Conservation (phyloP, 352 stramenopile genomes). For the Phytophthora tentaculata region DNA sequence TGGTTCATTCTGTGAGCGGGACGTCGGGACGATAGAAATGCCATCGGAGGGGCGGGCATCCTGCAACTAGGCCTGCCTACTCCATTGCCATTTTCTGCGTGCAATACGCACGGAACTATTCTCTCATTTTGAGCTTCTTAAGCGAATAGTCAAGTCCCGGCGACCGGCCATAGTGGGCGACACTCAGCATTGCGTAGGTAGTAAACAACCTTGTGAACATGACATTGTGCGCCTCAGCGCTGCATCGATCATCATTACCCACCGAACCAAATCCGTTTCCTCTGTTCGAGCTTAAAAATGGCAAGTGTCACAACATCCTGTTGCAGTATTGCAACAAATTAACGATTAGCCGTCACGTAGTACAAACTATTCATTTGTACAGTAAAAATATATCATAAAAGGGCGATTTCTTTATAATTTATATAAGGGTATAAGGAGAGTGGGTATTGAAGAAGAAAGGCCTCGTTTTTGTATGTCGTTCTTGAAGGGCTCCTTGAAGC, state of each 20-base stretch:
- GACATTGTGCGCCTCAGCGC: too few relatives aligned
- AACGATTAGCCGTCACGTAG: too few relatives aligned
- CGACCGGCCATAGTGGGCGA: conserved; percentile 1
- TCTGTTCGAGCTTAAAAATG: background rate
- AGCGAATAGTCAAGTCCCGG: conserved; percentile 34
- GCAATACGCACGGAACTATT: conserved; percentile 33
- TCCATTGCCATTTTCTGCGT: conserved; percentile 36
- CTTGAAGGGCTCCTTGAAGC: background rate
- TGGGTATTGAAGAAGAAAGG: too few relatives aligned
- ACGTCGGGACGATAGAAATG: conserved; percentile 36
- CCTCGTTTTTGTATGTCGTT: background rate
- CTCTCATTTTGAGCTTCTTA: conserved; percentile 29
- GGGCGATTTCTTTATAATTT: too few relatives aligned
- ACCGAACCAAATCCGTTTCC: conserved; percentile 5
- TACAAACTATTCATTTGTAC: too few relatives aligned
- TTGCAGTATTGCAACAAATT: too few relatives aligned
- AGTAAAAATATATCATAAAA: too few relatives aligned
- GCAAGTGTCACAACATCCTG: too few relatives aligned
- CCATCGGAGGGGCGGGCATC: conserved; percentile 25
- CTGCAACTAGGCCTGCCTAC: conserved; percentile 33
- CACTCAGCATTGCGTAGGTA: conserved; percentile 13
- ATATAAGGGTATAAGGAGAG: too few relatives aligned
- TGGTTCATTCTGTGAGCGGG: background rate
- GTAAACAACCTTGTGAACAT: conserved; percentile 18
- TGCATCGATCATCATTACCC: too few relatives aligned